Evolutionary conservation across 176 grass and related monocot species (phyloP).

Genomic region (Canna indica): DNA sequence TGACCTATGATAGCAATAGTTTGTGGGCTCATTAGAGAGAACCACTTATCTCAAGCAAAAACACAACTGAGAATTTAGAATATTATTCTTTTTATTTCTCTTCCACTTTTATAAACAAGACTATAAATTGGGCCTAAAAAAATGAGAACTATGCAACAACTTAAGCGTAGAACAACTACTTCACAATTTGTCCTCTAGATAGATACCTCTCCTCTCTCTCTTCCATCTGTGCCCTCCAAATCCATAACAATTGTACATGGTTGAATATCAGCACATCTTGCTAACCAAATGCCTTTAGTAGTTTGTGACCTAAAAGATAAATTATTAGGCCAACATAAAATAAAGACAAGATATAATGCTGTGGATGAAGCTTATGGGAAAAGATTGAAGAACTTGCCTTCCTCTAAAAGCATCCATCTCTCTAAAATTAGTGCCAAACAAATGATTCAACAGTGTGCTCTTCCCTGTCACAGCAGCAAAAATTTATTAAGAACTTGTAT

Average conservation of each 20-base stretch:
- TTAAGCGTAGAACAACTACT: too few species aligned
- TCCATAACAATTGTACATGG: slow-evolving; percentile 93
- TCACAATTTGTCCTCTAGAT: too few species aligned
- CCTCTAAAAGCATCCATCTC: slow-evolving; percentile 97
- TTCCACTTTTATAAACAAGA: too few species aligned
- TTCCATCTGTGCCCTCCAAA: slow-evolving; percentile 96
- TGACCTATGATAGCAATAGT: too few species aligned
- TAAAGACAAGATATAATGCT: too few species aligned
- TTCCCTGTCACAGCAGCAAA: slow-evolving; percentile 47
- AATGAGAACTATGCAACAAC: too few species aligned
- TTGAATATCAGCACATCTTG: slow-evolving; percentile 63
- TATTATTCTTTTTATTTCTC: too few species aligned
- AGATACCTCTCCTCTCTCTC: slow-evolving; percentile 93
- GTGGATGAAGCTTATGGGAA: background rate
- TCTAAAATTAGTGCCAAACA: slow-evolving; percentile 82
- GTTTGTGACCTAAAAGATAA: slow-evolving; percentile 73
- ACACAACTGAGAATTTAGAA: too few species aligned
- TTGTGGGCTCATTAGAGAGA: too few species aligned
- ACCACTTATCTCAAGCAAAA: too few species aligned
- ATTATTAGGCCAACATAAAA: background rate
- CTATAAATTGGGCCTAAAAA: too few species aligned
- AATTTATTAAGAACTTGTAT: background rate
- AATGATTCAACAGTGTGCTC: slow-evolving; percentile 94
- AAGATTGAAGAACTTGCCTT: slow-evolving; percentile 36
- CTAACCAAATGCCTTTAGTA: slow-evolving; percentile 96